Conservation (phyloP, 2,329 filamentous ascomycete genomes). For the Waltergamsia citrina region DNA sequence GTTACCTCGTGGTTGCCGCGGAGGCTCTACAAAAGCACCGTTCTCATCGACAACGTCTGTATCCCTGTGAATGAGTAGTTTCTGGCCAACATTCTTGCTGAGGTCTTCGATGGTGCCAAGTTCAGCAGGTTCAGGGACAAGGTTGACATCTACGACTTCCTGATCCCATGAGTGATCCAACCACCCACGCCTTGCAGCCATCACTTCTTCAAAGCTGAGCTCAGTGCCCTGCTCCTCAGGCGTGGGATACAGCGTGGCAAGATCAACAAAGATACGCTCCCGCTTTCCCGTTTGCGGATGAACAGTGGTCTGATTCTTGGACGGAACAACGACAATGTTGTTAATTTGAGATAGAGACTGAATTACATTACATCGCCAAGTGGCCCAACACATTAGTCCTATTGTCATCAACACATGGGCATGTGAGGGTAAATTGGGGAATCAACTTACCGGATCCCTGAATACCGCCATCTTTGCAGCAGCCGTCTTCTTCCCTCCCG, state of each 20-base stretch:
- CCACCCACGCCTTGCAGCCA: constrained; percentile 68
- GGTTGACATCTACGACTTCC: constrained; percentile 20
- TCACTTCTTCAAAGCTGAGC: constrained; percentile 84
- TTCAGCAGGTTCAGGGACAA: constrained; percentile 16
- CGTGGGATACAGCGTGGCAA: constrained; percentile 77
- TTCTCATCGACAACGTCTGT: constrained; percentile 46
- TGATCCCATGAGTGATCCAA: constrained; percentile 48
- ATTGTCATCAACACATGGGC: constrained; percentile 73
- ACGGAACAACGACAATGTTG: constrained; percentile 60
- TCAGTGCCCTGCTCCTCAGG: constrained; percentile 63
- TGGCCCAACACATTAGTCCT: constrained; percentile 91
- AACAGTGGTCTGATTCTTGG: constrained; percentile 66
- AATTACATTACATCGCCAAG: constrained; percentile 28
- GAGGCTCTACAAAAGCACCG: constrained; percentile 36
- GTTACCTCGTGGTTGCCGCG: constrained; percentile 33
- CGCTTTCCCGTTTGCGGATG: constrained; percentile 76
- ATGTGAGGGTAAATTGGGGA: constrained; percentile 20
- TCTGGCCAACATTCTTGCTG: constrained; percentile 16
- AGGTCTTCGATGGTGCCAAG: constrained; percentile 21
- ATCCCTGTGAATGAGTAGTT: constrained; percentile 34
- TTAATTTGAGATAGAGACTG: constrained; percentile 54
- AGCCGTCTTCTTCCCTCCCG: constrained; percentile 69
- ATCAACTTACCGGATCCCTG: constrained; percentile 72
- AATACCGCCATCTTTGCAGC: constrained; percentile 80
- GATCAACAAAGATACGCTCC: constrained; percentile 80